Evolutionary conservation across 805 yeast species (phyloP), one percentile per base, ranked within the genome.

Genomic region (Hagleromyces aurorensis): DNA sequence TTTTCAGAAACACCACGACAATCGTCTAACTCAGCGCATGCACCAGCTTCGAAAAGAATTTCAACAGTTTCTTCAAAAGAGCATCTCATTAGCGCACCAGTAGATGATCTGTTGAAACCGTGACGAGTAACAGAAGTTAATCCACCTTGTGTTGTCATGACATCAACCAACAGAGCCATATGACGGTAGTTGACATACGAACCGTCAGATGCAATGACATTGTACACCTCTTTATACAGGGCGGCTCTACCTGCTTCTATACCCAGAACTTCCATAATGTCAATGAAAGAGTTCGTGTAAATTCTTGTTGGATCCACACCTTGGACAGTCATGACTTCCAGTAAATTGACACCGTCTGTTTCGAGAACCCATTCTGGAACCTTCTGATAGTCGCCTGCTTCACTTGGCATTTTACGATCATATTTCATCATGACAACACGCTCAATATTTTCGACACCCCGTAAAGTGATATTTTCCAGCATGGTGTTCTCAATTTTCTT

Each of bases 1-100:
- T 91, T 91, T 59, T 91, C 96, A 21, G 98, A 91, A 38, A 91
- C 94, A 69, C 99, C 99, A 44, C 86, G 83, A 62, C 99, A 91
- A 46, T 91, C 96, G 63, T 91, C 99, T 34, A 91, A 66, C 55
- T 91, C 99, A 12, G 97, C 98, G 23, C 93, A 75, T 4, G 97
- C 94, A 58, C 96, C 98, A 12, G 99, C 99, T 53, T 91, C 98
- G 48, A 91, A 74, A 56, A 91, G 65, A 51, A 91, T 91, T 64
- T 91, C 99, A 23, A 91, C 99, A 6, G 99, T 91, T 61, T 91
- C 99, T 64, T 91, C 99, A 67, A 91, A 91, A 23, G 98, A 89
- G 67, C 96, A 91, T 63, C 99, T 77, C 99, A 91, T 91, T 54
- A 91, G 70, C 2, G 98, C 98, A 63, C 99, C 99, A 17, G 99